phyloP scores from a whole-genome alignment of 805 yeast species.

The Kregervanrija pseudodelftensis region DNA sequence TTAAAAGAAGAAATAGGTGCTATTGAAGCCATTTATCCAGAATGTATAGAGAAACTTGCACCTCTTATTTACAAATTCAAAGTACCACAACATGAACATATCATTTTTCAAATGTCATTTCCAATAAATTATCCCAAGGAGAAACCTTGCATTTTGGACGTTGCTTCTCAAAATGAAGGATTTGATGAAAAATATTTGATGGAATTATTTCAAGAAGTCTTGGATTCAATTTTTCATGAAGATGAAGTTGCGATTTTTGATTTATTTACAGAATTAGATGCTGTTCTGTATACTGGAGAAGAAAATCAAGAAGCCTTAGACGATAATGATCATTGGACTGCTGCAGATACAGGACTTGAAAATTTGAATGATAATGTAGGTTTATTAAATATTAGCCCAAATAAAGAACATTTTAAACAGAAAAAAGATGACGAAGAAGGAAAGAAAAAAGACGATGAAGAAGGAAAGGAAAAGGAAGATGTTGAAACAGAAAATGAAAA shows the following conservation, averaged over 20 bases:
- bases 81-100: slow-evolving; percentile 56
- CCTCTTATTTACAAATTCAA: slow-evolving; percentile 38
- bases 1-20: slow-evolving; percentile 71
- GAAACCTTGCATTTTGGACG: slow-evolving; percentile 58
- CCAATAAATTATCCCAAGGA: slow-evolving; percentile 64
- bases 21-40: slow-evolving; percentile 83
- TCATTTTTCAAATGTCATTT: slow-evolving; percentile 61
- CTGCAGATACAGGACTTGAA: slow-evolving; percentile 8
- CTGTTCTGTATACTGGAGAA: slow-evolving; percentile 35
- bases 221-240: slow-evolving; percentile 43
- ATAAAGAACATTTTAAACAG: no score
- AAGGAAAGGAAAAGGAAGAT: slow-evolving; percentile 2
- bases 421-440: background rate
- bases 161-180: slow-evolving; percentile 24
- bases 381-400: no score
- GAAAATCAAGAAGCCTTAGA: slow-evolving; percentile 16
- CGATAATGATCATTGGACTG: slow-evolving; percentile 19
- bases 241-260: slow-evolving; percentile 81
- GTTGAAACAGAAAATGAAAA: slow-evolving; percentile 2
- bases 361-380: no score
- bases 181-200: slow-evolving; percentile 43
- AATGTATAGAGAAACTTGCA: slow-evolving; percentile 34
- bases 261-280: slow-evolving; percentile 59
- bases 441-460: slow-evolving; percentile 4
- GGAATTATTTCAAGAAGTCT: slow-evolving; percentile 39